phyloP scores from a whole-genome alignment of 129 eudicot genomes.

The Glebionis coronaria region DNA sequence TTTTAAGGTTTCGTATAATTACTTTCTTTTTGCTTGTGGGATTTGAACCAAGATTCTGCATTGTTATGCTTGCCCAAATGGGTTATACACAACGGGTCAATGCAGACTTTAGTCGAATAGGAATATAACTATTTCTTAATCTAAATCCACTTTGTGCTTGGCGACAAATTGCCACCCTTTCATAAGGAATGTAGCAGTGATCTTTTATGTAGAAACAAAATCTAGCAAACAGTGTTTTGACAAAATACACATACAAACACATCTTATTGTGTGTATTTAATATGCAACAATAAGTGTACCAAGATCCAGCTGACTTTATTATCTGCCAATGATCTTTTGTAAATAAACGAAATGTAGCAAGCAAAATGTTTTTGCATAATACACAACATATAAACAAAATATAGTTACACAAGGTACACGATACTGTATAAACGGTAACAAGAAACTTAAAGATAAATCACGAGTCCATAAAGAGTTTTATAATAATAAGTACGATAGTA shows the following conservation, averaged over 20 bases:
- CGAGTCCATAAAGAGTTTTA: slow-evolving; percentile 18
- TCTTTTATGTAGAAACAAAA: slow-evolving; percentile 9
- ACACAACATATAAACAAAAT: slow-evolving; percentile 34
- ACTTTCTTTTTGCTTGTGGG: no score
- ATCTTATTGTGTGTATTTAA: background rate
- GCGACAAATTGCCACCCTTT: no score
- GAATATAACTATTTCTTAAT: no score
- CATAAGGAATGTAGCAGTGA: background rate
- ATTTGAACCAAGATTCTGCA: no score
- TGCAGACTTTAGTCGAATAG: no score
- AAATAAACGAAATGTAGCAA: slow-evolving; percentile 7
- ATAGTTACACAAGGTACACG: slow-evolving; percentile 30
- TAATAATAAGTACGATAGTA: slow-evolving; percentile 19
- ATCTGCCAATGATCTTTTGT: background rate
- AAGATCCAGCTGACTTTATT: background rate
- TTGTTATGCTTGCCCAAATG: no score
- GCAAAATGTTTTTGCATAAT: slow-evolving; percentile 20
- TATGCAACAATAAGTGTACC: background rate
- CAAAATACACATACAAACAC: slow-evolving; percentile 19
- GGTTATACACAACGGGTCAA: no score
- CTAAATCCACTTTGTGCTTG: no score
- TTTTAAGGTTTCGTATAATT: no score
- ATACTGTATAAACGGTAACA: slow-evolving; percentile 10
- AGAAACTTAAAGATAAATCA: slow-evolving; percentile 23
- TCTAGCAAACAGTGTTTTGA: slow-evolving; percentile 8